Evolutionary conservation across 257 asterid species (phyloP).

Genomic region (Solanum medicagineum): DNA sequence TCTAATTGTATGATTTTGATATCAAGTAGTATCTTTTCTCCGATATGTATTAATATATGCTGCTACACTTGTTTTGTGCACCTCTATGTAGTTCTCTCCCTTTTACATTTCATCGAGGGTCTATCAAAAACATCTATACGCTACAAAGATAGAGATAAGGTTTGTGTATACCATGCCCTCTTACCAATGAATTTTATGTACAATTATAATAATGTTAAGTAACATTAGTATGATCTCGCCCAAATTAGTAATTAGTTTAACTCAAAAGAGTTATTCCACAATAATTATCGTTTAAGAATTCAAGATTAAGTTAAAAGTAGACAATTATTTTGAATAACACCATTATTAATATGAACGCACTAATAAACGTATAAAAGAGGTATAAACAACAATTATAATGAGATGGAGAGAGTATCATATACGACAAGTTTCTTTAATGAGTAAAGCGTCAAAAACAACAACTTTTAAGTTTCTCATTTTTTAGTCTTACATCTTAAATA

Average conservation of each 20-base stretch:
- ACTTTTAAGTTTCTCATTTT: too few species aligned
- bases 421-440: neutral
- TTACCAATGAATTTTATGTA: neutral
- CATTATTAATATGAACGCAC: neutral
- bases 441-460: neutral
- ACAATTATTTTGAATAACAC: neutral
- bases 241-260: neutral
- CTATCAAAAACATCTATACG: neutral
- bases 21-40: neutral
- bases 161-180: neutral
- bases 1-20: neutral
- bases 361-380: neutral
- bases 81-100: neutral
- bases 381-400: neutral
- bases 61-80: neutral
- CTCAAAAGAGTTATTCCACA: neutral
- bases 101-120: neutral
- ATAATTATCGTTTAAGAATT: neutral
- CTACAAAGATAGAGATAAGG: neutral
- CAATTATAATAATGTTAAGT: neutral
- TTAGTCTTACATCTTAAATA: neutral
- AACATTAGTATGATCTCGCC: neutral
- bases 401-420: neutral
- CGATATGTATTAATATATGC: neutral
- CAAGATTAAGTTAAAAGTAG: neutral